phyloP scores from a whole-genome alignment of 306 rosid species.

The Prunus campanulata region DNA sequence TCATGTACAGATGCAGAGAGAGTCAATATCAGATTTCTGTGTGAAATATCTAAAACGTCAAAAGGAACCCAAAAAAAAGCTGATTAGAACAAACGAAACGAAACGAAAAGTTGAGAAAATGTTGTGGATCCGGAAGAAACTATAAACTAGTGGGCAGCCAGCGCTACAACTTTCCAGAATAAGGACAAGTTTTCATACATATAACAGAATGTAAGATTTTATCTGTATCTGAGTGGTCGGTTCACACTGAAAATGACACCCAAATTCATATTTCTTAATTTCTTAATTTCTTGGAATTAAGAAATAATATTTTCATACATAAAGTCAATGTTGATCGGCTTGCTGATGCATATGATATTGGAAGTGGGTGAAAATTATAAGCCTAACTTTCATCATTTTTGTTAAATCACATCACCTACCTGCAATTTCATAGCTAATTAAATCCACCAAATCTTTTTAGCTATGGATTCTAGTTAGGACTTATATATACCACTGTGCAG shows the following conservation, averaged over 20 bases:
- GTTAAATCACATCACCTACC: slow-evolving; percentile 20
- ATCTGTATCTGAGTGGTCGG: slow-evolving; percentile 27
- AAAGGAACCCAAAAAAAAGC: background rate
- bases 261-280: background rate
- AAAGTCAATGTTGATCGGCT: slow-evolving; percentile 38
- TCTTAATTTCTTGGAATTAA: background rate
- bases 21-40: slow-evolving; percentile 3
- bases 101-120: background rate
- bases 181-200: slow-evolving; percentile 8
- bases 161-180: slow-evolving; percentile 14
- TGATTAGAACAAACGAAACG: background rate
- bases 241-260: slow-evolving; percentile 34
- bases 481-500: background rate
- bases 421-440: slow-evolving; percentile 10
- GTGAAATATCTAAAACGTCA: slow-evolving; percentile 9
- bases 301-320: background rate
- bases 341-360: slow-evolving; percentile 11
- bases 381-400: slow-evolving; percentile 23
- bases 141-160: background rate
- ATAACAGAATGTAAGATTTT: slow-evolving; percentile 19
- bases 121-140: background rate
- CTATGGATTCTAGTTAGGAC: slow-evolving; percentile 17
- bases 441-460: slow-evolving; percentile 24
- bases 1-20: background rate
- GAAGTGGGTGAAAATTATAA: slow-evolving; percentile 33